Base-by-base conservation (phyloP, 768 basidiomycete species). In the Tylopilus vinaceipallidus region DNA sequence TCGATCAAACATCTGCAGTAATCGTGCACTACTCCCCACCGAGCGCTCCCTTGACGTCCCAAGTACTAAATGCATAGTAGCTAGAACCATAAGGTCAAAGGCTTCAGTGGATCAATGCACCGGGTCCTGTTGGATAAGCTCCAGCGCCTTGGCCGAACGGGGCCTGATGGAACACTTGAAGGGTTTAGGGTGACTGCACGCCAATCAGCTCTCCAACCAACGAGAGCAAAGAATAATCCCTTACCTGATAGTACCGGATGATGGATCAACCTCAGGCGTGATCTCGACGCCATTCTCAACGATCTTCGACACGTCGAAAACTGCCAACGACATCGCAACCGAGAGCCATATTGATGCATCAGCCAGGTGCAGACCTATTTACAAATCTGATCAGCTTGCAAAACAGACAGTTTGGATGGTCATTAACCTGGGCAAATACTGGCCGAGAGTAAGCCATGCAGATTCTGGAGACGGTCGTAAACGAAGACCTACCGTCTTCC, bases 241-340 rank as follows among this genome's bases (percentile, higher is more conserved):
- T 60, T 55, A 78, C 83, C 83, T 85, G 55, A 86, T 86, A 0
- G 83, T 82, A 17, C 83, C 83, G 11, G 77, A 75, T 11, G 81
- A 82, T 30, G 77, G 77, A 13, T 79, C 80, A 22, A 80, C 68
- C 19, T 81, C 70, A 8, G 83, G 83, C 41, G 76, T 76, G 30
- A 82, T 59, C 39, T 75, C 74, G 1, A 72, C 58, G 3, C 78
- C 78, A 27, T 77, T 70, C 54, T 73, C 73, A 4, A 77, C 56
- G 0, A 67, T 66, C 42, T 76, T 78, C 10, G 67, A 66, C 33
- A 83, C 71, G 10, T 79, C 60, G 39, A 82, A 80, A 7, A 69
- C 73, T 0, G 80, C 75, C 4, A 82, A 65, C 8, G 76, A 74
- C 58, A 64, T 73, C 0, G 71, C 70, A 2, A 75, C 60, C 7